Percentiles rank a stretch among this genome's conserved stretches.
Conservation (phyloP, 139 green algal genomes). For the Ostreobium quekettii region DNA sequence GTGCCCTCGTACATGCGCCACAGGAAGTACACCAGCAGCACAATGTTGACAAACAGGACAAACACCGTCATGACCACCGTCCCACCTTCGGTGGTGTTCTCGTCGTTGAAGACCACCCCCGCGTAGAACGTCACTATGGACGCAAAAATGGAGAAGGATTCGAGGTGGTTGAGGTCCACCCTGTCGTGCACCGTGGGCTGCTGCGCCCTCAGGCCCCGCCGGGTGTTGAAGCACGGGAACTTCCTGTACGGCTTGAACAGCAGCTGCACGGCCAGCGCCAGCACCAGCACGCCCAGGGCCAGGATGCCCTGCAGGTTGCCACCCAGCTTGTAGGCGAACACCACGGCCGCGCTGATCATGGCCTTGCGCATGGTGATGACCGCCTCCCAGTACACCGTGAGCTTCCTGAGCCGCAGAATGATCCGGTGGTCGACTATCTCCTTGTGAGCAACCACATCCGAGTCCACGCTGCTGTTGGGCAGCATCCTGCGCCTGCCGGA, state of each 20-base stretch:
- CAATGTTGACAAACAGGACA: neutral
- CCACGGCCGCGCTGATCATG: slow-evolving; percentile 4
- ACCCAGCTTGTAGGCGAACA: neutral
- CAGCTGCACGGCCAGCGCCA: neutral
- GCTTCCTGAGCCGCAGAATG: too few species aligned
- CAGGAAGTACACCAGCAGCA: neutral
- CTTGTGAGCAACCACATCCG: too few species aligned
- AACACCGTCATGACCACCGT: neutral
- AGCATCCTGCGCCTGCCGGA: too few species aligned
- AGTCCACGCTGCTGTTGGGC: too few species aligned
- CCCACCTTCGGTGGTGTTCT: neutral
- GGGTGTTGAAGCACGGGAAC: neutral
- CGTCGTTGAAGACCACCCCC: neutral
- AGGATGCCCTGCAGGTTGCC: neutral
- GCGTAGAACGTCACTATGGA: neutral
- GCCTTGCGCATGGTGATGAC: slow-evolving; percentile 6
- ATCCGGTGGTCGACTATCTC: too few species aligned
- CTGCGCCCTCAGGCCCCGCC: neutral
- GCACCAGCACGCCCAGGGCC: neutral
- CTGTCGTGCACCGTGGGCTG: neutral
- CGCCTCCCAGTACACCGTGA: slow-evolving; percentile 13
- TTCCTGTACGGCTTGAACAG: neutral
- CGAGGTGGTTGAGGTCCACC: neutral
- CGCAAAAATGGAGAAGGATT: neutral
- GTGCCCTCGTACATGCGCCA: neutral